These are phyloP conservation scores for Aspergillus sp. DNA, from an alignment of 2,329 filamentous ascomycete genomes.

Conservation along the genomic window DNA sequence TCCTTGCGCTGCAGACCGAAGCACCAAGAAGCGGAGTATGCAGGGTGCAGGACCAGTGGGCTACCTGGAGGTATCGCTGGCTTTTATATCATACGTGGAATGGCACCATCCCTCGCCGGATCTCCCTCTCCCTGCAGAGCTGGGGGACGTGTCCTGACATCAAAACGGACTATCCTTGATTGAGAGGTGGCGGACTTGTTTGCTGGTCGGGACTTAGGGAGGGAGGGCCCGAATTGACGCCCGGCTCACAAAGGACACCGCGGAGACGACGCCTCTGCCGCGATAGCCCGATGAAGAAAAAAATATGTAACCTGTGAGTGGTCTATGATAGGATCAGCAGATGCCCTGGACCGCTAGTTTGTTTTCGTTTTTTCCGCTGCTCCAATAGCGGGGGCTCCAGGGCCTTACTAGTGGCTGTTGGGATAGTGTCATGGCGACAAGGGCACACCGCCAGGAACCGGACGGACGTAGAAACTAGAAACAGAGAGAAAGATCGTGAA, in stretches of 20 bases:
- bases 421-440: conserved; percentile 1
- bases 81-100: conserved; percentile 16
- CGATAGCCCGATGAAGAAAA: conserved; percentile 6
- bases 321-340: conserved; percentile 17
- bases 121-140: conserved; percentile 2
- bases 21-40: conserved; percentile 18
- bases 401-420: conserved; percentile 10
- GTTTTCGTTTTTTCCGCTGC: neutral
- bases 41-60: conserved; percentile 16
- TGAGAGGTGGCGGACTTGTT: neutral
- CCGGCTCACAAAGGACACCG: neutral
- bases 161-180: neutral
- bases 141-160: conserved; percentile 7
- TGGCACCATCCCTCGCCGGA: conserved; percentile 7
- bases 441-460: conserved; percentile 10
- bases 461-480: neutral
- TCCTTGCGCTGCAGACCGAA: conserved; percentile 15
- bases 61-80: conserved; percentile 7
- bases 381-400: conserved; percentile 12
- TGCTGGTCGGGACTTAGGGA: neutral
- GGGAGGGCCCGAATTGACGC: neutral
- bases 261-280: conserved; percentile 2
- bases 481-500: neutral
- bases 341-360: conserved; percentile 11
- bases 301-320: conserved; percentile 11